Conservation (phyloP, 1,139 yeast species). For the Diutina neorugosa region DNA sequence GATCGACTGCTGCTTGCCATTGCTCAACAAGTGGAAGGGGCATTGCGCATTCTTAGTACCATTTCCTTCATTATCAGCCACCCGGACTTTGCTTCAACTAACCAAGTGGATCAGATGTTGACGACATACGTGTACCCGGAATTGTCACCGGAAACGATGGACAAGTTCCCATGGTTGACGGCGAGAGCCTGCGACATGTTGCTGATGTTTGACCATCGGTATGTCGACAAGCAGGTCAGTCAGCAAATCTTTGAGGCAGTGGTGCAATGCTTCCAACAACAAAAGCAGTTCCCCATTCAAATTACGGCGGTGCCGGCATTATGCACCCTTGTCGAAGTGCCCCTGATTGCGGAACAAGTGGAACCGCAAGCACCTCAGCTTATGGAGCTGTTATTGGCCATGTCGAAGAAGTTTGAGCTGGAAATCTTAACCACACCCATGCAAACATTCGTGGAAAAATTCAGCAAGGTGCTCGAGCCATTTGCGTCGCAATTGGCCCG, state of each 20-base stretch:
- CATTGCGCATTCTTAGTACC: slow-evolving; percentile 36
- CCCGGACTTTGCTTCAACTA: slow-evolving; percentile 33
- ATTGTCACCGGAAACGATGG: slow-evolving; percentile 19
- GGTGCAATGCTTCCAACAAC: slow-evolving; percentile 28
- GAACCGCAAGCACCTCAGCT: slow-evolving; percentile 39
- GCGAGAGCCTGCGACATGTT: slow-evolving; percentile 47
- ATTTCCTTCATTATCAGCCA: slow-evolving; percentile 21
- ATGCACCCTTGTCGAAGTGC: slow-evolving; percentile 30
- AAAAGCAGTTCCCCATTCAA: slow-evolving; percentile 36
- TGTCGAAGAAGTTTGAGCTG: slow-evolving; percentile 38
- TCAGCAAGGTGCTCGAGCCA: slow-evolving; percentile 42
- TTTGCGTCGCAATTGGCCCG: slow-evolving; percentile 39
- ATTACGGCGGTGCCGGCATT: slow-evolving; percentile 45
- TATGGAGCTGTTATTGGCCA: slow-evolving; percentile 38
- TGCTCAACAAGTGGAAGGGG: slow-evolving; percentile 39
- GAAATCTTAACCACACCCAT: slow-evolving; percentile 43
- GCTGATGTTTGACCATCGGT: slow-evolving; percentile 31
- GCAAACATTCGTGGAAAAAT: slow-evolving; percentile 45
- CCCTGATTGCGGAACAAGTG: slow-evolving; percentile 30
- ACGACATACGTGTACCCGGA: slow-evolving; percentile 37
- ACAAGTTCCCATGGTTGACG: slow-evolving; percentile 33
- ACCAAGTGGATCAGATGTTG: slow-evolving; percentile 34
- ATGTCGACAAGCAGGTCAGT: slow-evolving; percentile 27
- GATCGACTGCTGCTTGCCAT: slow-evolving; percentile 17
- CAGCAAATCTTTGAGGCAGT: slow-evolving; percentile 34